Percentiles rank a stretch among this genome's conserved stretches.
Evolutionary conservation across 257 asterid species (phyloP).

Genomic region (Sherardia arvensis): DNA sequence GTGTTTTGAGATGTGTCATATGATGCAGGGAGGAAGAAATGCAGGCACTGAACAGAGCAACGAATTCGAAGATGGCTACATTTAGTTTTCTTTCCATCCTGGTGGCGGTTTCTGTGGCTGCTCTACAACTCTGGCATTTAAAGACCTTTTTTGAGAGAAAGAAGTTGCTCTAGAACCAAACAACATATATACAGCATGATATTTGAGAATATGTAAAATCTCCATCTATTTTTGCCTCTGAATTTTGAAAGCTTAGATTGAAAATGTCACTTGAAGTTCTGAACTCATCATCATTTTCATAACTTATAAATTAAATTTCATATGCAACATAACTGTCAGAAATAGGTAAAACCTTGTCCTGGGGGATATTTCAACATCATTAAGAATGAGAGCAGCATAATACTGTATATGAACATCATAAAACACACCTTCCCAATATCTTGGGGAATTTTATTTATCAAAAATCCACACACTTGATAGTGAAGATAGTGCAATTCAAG

Average conservation of each 20-base stretch:
- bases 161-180: constrained; percentile 22
- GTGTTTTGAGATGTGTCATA: no score
- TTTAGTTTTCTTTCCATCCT: constrained; percentile 15
- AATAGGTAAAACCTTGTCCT: no score
- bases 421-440: constrained; percentile 3
- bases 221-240: no score
- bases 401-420: not conserved
- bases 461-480: not conserved
- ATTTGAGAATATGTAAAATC: no score
- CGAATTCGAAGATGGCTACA: constrained; percentile 20
- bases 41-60: constrained; percentile 23
- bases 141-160: constrained; percentile 23
- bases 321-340: no score
- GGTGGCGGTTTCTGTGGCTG: constrained; percentile 21
- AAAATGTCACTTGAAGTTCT: no score
- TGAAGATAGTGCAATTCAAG: not conserved
- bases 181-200: no score
- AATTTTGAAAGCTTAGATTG: no score
- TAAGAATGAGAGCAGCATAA: no score
- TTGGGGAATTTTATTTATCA: constrained; percentile 10
- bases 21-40: constrained; percentile 25
- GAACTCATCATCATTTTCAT: no score
- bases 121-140: constrained; percentile 27
- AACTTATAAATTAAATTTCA: no score
- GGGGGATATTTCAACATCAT: no score